Evolutionary conservation across 2,329 filamentous ascomycete genomes (phyloP).

Genomic region (Arthrinium puccinioides): DNA sequence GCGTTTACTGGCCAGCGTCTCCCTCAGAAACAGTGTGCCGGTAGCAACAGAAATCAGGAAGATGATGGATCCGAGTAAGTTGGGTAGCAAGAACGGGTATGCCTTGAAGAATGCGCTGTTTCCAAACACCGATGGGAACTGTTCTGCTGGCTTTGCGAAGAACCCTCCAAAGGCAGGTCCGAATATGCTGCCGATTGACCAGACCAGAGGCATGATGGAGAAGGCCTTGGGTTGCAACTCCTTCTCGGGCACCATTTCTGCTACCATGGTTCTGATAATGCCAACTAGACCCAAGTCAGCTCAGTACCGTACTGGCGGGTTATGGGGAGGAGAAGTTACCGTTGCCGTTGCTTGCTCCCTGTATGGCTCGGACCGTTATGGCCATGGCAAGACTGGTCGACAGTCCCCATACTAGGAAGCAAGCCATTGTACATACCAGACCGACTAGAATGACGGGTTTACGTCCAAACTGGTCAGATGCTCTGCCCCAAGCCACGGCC

Average conservation of each 20-base stretch:
- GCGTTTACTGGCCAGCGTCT: conserved; percentile 71
- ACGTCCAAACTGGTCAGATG: conserved; percentile 72
- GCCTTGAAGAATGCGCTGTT: conserved; percentile 58
- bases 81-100: conserved; percentile 81
- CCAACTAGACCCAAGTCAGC: conserved; percentile 50
- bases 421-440: conserved; percentile 70
- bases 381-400: conserved; percentile 75
- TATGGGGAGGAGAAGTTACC: conserved; percentile 31
- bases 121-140: conserved; percentile 66
- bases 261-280: conserved; percentile 86
- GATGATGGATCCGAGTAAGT: conserved; percentile 67
- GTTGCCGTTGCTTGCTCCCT: conserved; percentile 83
- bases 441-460: conserved; percentile 75
- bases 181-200: conserved; percentile 81
- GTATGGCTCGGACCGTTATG: conserved; percentile 67
- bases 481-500: conserved; percentile 67
- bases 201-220: conserved; percentile 85
- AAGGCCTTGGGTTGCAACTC: conserved; percentile 85
- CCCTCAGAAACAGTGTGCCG: conserved; percentile 74
- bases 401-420: conserved; percentile 77
- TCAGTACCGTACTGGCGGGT: neutral
- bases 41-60: conserved; percentile 71
- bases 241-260: conserved; percentile 83
- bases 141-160: conserved; percentile 71
- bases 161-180: conserved; percentile 84